These are phyloP conservation scores for Paraphaeosphaeria sporulosa DNA, from an alignment of 2,329 filamentous ascomycete species.

Conservation along the genomic window DNA sequence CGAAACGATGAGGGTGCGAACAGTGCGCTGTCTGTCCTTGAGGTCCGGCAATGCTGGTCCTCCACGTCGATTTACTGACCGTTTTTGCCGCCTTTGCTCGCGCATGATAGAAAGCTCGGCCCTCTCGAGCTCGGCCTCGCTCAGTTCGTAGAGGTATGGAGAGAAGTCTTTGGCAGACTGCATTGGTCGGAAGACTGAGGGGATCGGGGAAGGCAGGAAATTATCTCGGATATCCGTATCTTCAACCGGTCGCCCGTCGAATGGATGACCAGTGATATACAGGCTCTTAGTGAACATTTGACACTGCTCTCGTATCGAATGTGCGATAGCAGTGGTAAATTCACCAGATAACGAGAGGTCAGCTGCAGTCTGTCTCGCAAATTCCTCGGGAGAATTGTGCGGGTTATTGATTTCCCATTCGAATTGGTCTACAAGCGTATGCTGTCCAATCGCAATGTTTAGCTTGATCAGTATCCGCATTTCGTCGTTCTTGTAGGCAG, in stretches of 20 bases:
- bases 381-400: constrained; percentile 91
- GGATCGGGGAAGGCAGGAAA: constrained; percentile 84
- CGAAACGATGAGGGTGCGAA: constrained; percentile 90
- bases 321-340: constrained; percentile 96
- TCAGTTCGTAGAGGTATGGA: constrained; percentile 93
- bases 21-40: constrained; percentile 91
- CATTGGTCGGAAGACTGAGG: constrained; percentile 84
- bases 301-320: constrained; percentile 94
- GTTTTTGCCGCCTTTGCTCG: constrained; percentile 92
- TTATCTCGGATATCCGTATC: constrained; percentile 87
- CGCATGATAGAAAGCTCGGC: constrained; percentile 92
- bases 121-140: constrained; percentile 85
- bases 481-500: constrained; percentile 97
- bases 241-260: constrained; percentile 91
- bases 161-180: constrained; percentile 94
- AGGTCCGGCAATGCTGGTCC: constrained; percentile 94
- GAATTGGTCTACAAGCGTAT: constrained; percentile 95
- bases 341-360: constrained; percentile 93
- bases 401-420: constrained; percentile 99
- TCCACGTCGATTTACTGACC: constrained; percentile 91
- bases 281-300: constrained; percentile 94
- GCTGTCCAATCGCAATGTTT: constrained; percentile 95
- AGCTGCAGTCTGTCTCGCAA: constrained; percentile 85
- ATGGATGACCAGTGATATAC: constrained; percentile 91
- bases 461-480: constrained; percentile 96